phyloP scores from a whole-genome alignment of 2,329 filamentous ascomycete species.

The Xylariaceae sp. region DNA sequence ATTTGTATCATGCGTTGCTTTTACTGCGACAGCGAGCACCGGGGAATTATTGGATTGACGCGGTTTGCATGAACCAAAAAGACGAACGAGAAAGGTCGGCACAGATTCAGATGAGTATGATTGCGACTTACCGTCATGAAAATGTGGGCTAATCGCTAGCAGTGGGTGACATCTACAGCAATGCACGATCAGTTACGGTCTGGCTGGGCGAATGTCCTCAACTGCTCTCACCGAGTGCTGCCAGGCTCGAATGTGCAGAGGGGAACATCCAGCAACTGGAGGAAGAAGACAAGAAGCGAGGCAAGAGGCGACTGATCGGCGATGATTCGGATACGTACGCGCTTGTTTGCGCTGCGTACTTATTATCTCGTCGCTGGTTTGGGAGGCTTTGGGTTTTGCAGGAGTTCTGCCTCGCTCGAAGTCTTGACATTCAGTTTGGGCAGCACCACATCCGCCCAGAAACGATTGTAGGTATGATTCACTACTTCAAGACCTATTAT shows the following conservation, averaged over 20 bases:
- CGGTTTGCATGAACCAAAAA: constrained; percentile 15
- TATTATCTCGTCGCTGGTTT: constrained; percentile 11
- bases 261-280: background rate
- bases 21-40: constrained; percentile 5
- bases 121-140: background rate
- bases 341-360: constrained; percentile 3
- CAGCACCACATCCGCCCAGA: constrained; percentile 5
- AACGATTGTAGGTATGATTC: background rate
- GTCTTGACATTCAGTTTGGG: constrained; percentile 3
- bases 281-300: too few relatives aligned
- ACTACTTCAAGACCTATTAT: background rate
- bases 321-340: background rate
- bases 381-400: constrained; percentile 11
- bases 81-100: constrained; percentile 6
- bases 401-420: constrained; percentile 9
- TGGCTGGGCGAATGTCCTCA: background rate
- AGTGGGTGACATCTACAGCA: constrained; percentile 8
- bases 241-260: background rate
- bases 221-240: background rate
- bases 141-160: too few relatives aligned
- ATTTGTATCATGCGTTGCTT: constrained; percentile 9
- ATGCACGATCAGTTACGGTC: background rate
- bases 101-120: constrained; percentile 8
- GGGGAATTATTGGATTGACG: constrained; percentile 15
- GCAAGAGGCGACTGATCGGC: background rate